Conservation (phyloP, 2,329 filamentous ascomycete genomes). For the Colletotrichum liriopes region DNA sequence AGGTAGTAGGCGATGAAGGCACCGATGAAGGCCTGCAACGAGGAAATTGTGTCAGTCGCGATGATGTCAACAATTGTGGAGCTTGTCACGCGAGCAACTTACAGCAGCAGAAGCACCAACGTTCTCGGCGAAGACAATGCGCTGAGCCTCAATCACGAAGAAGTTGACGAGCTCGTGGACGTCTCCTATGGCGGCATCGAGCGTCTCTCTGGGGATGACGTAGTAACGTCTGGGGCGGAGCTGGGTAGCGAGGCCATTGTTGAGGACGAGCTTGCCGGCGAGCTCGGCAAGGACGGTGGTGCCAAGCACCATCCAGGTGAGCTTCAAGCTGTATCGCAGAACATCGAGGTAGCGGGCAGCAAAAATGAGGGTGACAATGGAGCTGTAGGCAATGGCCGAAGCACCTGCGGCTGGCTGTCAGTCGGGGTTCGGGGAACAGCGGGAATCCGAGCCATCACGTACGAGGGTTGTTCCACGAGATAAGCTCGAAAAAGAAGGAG, state of each 20-base stretch:
- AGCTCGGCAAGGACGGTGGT: conserved; percentile 74
- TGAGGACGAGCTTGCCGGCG: conserved; percentile 73
- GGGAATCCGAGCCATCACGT: conserved; percentile 51
- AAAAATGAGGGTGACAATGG: conserved; percentile 73
- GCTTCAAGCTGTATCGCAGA: conserved; percentile 75
- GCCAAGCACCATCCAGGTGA: conserved; percentile 75
- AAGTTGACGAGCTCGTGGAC: conserved; percentile 80
- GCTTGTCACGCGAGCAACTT: conserved; percentile 51
- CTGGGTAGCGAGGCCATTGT: conserved; percentile 75
- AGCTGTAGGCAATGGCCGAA: conserved; percentile 75
- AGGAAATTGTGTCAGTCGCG: conserved; percentile 18
- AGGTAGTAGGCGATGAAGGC: conserved; percentile 78
- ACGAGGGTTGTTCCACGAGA: conserved; percentile 80
- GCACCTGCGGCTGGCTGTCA: conserved; percentile 62
- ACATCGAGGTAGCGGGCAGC: conserved; percentile 77
- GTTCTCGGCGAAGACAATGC: conserved; percentile 79
- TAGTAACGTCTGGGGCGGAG: conserved; percentile 78
- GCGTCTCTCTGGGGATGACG: conserved; percentile 74
- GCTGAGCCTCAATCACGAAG: conserved; percentile 79
- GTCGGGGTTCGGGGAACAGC: conserved; percentile 12
- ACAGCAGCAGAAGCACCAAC: conserved; percentile 72
- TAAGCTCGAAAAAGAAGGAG: conserved; percentile 78
- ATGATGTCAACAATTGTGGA: conserved; percentile 29
- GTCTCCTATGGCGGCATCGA: conserved; percentile 74
- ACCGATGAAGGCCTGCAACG: conserved; percentile 67